Percentiles rank a stretch among this genome's conserved stretches.
Evolutionary conservation across 2,329 filamentous ascomycete genomes (phyloP).

Genomic region (Gyromitra esculenta): DNA sequence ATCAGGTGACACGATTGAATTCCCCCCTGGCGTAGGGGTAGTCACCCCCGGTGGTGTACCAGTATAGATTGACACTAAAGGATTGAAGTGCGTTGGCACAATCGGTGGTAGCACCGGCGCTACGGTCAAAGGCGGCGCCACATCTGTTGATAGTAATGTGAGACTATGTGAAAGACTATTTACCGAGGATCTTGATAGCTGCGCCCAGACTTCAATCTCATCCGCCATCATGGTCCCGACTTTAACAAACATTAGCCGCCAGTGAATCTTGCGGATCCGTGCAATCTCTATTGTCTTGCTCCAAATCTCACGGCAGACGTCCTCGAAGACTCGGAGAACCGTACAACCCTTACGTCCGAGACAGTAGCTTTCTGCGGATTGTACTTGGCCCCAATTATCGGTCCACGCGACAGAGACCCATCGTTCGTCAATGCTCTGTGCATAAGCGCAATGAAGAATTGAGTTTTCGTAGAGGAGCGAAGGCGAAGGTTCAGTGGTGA

Average conservation of each 20-base stretch:
- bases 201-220: conserved; percentile 62
- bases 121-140: conserved; percentile 55
- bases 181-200: conserved; percentile 22
- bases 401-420: conserved; percentile 87
- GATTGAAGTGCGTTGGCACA: conserved; percentile 54
- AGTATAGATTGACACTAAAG: conserved; percentile 50
- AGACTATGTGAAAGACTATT: conserved; percentile 49
- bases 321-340: conserved; percentile 67
- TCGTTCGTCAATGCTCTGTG: conserved; percentile 75
- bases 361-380: conserved; percentile 78
- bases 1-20: conserved; percentile 68
- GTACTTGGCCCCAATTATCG: conserved; percentile 77
- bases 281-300: conserved; percentile 78
- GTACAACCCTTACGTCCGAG: conserved; percentile 69
- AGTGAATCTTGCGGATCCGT: conserved; percentile 74
- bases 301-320: conserved; percentile 81
- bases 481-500: conserved; percentile 73
- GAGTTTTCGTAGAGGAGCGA: conserved; percentile 81
- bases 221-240: conserved; percentile 73
- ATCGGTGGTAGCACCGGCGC: conserved; percentile 51
- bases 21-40: conserved; percentile 56
- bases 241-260: conserved; percentile 80
- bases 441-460: conserved; percentile 82
- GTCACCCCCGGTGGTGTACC: conserved; percentile 55
- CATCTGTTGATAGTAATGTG: conserved; percentile 55